Evolutionary conservation across 352 stramenopile genomes (phyloP), one percentile per base, ranked within the genome.

Genomic region (Globisporangium solare): DNA sequence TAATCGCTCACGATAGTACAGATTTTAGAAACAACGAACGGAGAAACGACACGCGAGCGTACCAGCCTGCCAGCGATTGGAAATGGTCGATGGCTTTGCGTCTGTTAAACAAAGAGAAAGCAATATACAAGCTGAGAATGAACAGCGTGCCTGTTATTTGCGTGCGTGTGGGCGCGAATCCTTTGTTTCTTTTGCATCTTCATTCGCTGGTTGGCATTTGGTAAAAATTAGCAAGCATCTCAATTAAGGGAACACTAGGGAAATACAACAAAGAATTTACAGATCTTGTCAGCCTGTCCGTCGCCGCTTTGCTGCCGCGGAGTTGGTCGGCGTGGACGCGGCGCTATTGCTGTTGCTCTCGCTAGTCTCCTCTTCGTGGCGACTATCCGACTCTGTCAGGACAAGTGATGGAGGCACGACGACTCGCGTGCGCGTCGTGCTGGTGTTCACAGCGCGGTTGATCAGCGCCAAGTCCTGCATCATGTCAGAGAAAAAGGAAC

Each of bases 401-500:
- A 58, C 47, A 6, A 68, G 39, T 11, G 68, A 57, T 7, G 60
- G 51, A 11, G 12, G 53, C 57, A 61, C 52, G 8, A 48, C 41
- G n/a, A 63, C 57, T 22, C 56, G 61, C 31, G 61, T 20, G 18
- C 61, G 61, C 6, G 47, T 39, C 31, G 67, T 65, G 47, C 15
- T 64, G 17, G 70, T 66, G 40, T 90, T 90, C n/a, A 90, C 78
- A 17, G 80, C 80, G 14, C 80, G 77, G 17, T 90, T 89, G 58
- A 90, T 90, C 58, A 90, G 66, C 7, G 78, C 80, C 37, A 90
- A 50, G 51, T 90, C 78, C 79, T 89, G 51, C 27, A 35, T 35
- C 2, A 35, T 35, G 27, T 35, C 27, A 35, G 27, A 35, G n/a
- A n/a, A n/a, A n/a, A 27, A 27, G 24, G 24, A 27, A 27, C 24